Base-by-base conservation (phyloP, 495 filamentous ascomycete species). In the Usnea hakonensis region DNA sequence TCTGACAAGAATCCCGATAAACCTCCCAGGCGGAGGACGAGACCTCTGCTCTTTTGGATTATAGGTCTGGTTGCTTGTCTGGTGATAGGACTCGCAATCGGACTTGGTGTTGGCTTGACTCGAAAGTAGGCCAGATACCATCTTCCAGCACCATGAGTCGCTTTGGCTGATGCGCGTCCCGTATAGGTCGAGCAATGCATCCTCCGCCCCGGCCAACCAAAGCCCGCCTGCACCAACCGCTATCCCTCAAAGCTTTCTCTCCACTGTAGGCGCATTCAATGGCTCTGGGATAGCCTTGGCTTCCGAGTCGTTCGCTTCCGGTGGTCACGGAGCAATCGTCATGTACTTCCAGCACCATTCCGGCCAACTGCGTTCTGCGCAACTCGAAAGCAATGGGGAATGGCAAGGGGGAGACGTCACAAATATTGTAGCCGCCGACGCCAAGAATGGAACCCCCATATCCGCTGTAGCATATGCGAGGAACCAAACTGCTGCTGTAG, bases 261-360 rank as follows among this genome's bases (percentile, higher is more conserved):
- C 71, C 19, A 66, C 64, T 23, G 62, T 61, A 40, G 72, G 72
- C 32, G 72, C 72, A 3, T 72, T 74, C 68, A 73, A 74, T 60
- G 72, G 71, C 44, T 72, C 72, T 3, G 71, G 72, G 8, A 71
- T 74, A 32, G 72, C 72, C 3, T 36, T 74, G 43, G 71, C 72
- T 30, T 73, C 72, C 1, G 64, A 73, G 40, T 73, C 72, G 9
- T 74, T 73, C 52, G 60, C 62, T 26, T 52, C 37, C 21, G 64
- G 65, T 16, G 62, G 67, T 11, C 55, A 60, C 13, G 68, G 72
- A 41, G 63, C 60, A 50, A 71, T 75, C 23, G 69, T 69, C 28
- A 62, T 75, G 62, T 74, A 73, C 58, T 75, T 73, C 58, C 73
- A 75, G 50, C 70, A 74, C 61, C 65, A 69, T 19, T 52, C 64